These are phyloP conservation scores for Phaeophleospora eucalypticola DNA, from an alignment of 2,329 filamentous ascomycete genomes.

Conservation along the genomic window DNA sequence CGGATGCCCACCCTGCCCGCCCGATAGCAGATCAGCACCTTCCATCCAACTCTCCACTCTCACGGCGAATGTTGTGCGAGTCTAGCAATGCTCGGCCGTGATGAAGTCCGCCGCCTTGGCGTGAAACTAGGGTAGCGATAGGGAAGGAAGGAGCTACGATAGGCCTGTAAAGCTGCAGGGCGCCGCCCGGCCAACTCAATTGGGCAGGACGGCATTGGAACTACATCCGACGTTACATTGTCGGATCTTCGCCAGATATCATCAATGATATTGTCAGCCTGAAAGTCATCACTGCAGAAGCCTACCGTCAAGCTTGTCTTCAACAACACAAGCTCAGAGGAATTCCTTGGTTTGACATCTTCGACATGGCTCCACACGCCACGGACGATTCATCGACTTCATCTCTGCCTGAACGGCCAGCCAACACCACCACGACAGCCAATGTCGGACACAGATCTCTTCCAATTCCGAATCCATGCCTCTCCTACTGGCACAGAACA, in stretches of 20 bases:
- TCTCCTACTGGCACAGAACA: constrained; percentile 46
- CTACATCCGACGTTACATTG: neutral
- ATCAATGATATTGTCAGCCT: no score
- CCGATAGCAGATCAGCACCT: neutral
- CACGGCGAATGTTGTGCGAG: no score
- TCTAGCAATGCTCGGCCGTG: neutral
- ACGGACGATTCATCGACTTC: constrained; percentile 1
- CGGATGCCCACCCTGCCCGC: neutral
- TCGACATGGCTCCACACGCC: constrained; percentile 20
- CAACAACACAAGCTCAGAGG: no score
- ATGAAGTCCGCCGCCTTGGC: constrained; percentile 4
- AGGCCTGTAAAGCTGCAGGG: neutral
- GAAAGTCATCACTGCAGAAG: no score
- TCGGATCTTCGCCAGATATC: neutral
- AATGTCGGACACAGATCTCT: constrained; percentile 13
- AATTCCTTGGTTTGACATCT: neutral
- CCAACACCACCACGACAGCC: neutral
- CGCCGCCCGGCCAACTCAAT: constrained; percentile 3
- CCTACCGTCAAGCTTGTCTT: no score
- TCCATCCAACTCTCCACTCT: neutral
- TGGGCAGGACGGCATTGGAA: neutral
- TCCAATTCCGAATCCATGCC: constrained; percentile 27
- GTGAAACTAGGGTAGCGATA: constrained; percentile 1
- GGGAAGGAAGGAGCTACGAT: neutral
- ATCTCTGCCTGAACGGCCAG: neutral